Evolutionary conservation across 495 filamentous ascomycete genomes (phyloP), one percentile per base, ranked within the genome.

Genomic region (Hypomontagnella submonticulosa): DNA sequence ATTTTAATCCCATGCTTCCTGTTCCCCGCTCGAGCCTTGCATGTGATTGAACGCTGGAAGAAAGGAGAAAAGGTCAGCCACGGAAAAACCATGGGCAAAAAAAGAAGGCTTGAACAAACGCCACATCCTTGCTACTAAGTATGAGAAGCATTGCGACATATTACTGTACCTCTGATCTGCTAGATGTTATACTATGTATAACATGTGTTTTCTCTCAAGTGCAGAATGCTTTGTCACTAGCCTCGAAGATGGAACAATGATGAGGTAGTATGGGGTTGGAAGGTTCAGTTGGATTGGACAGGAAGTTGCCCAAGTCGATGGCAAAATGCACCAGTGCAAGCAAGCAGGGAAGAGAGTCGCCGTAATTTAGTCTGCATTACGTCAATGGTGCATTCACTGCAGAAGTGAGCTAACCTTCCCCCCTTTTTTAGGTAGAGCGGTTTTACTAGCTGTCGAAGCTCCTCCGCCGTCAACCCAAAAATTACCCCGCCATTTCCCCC

Each of bases 331-430:
- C 42, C 40, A 27, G 20, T 38, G 46, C 19, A 51, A 52, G 59
- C 41, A 62, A 63, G 54, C 53, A 57, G 36, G 57, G 50, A 61
- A 56, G 32, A 32, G 47, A 51, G 48, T 44, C 33, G 54, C 53
- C 58, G 40, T 58, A 54, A 62, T 58, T 69, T 63, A 63, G 46
- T 34, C 44, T 66, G 52, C 68, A 73, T 73, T 73, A 73, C 71
- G 71, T 73, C 71, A 73, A 71, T 66, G 51, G 67, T 63, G 61
- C 63, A 70, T 63, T 56, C 7, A 55, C 49, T 57, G 56, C 63
- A 60, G 49, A 44, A 58, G 54, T 55, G 42, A 63, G 50, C 66
- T 69, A 69, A 69, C 66, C 48, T 55, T 50, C 48, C 54, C 54
- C 40, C 42, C 54, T 63, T 57, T 58, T 41, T 58, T 63, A 63